Base-by-base conservation (phyloP, 345 rosid species). In the Eucalyptus pauciflora region DNA sequence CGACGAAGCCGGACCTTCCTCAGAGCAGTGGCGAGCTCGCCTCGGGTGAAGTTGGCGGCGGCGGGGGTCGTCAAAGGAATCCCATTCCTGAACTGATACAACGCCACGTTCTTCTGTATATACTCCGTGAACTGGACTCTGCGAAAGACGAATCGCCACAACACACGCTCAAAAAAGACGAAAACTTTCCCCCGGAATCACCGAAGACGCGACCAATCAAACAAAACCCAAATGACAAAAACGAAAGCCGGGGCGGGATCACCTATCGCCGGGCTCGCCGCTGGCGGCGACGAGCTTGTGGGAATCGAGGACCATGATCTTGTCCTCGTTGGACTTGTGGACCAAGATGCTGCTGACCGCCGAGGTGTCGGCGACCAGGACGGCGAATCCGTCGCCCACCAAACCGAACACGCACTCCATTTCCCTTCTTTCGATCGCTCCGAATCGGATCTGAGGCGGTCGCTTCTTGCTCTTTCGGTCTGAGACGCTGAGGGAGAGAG, bases 331-430 rank as follows among this genome's bases (percentile, higher is more conserved):
- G 81, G 97, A 94, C 92, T 98, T 97, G 94, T 98, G 99, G 22
- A 97, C 96, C 48, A 98, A 93, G 67, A 98, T 97, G 92, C 99
- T 98, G 93, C 94, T 94, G 31, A 96, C 98, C 12, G 99, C 99
- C 88, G 98, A 98, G 33, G 99, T 92, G 88, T 98, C 99, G 11
- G 99, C 98, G 85, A 87, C 98, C 56, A 98, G 91, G 64, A 98
- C 90, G 3, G 98, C 95, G 93, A 97, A 98, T 56, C 96, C 99
- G 89, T 95, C 89, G 18, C 99, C 99, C 14, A 97, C 98, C 24
- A 98, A 88, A 86, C 99, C 99, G 89, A 98, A 98, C 17, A 96
- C 98, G 86, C 98, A 98, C 94, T 98, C 99, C 99, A 98, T 98
- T 98, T 90, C 10, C 22, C 43, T 54, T 52, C 49, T 33, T 10